Evolutionary conservation across 345 rosid species (phyloP).

Genomic region (Gossypium australe): DNA sequence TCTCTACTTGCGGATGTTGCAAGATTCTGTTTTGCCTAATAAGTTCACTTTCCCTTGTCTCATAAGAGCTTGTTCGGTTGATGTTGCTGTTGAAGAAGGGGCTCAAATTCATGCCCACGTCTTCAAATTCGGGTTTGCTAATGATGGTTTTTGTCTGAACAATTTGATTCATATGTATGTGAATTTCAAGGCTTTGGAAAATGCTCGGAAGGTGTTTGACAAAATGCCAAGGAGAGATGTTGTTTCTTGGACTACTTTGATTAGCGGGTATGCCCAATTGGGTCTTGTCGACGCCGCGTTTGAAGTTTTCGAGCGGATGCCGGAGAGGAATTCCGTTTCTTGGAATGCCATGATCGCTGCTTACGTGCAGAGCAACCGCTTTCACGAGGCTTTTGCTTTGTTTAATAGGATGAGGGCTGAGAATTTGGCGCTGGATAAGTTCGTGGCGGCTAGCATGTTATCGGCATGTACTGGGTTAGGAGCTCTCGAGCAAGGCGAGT

Average conservation of each 20-base stretch:
- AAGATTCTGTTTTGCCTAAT: slow-evolving; percentile 24
- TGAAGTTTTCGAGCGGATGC: slow-evolving; percentile 31
- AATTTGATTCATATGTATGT: slow-evolving; percentile 46
- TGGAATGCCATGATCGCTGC: slow-evolving; percentile 50
- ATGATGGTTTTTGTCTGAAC: slow-evolving; percentile 23
- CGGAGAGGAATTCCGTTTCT: slow-evolving; percentile 37
- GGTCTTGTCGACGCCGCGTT: slow-evolving; percentile 40
- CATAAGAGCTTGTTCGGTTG: slow-evolving; percentile 30
- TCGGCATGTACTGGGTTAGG: slow-evolving; percentile 40
- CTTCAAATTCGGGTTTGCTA: slow-evolving; percentile 36
- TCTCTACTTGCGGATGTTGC: slow-evolving; percentile 31
- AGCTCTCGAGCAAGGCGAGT: slow-evolving; percentile 36
- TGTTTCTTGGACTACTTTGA: slow-evolving; percentile 42
- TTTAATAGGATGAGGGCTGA: slow-evolving; percentile 40
- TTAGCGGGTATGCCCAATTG: slow-evolving; percentile 39
- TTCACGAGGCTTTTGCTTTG: slow-evolving; percentile 44
- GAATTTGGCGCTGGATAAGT: slow-evolving; percentile 32
- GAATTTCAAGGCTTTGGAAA: slow-evolving; percentile 22
- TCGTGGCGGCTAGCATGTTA: slow-evolving; percentile 33
- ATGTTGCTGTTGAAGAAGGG: slow-evolving; percentile 22
- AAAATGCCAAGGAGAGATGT: slow-evolving; percentile 18
- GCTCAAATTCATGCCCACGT: slow-evolving; percentile 41
- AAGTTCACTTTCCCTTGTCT: slow-evolving; percentile 39
- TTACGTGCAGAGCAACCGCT: slow-evolving; percentile 34
- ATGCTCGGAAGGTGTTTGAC: slow-evolving; percentile 36